phyloP scores from a whole-genome alignment of 768 basidiomycete genomes.

The Kondoa malvinella region DNA sequence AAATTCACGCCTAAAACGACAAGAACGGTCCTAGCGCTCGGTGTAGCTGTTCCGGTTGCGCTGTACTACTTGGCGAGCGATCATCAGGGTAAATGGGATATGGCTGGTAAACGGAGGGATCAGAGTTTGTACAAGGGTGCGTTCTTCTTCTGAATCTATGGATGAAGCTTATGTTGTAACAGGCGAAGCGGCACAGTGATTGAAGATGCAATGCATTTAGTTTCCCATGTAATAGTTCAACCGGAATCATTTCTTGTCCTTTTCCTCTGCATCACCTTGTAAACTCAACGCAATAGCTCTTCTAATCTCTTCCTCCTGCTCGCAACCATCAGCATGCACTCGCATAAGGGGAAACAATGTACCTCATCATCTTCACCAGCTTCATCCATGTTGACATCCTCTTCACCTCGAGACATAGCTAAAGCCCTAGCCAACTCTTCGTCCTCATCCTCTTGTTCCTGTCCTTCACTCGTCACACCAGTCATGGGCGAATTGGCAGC shows the following conservation, averaged over 20 bases:
- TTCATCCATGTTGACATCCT: constrained; percentile 40
- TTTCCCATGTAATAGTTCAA: no score
- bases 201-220: no score
- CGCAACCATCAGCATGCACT: constrained; percentile 44
- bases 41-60: not conserved
- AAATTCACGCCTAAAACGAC: constrained; percentile 15
- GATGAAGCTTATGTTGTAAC: no score
- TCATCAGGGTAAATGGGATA: constrained; percentile 5
- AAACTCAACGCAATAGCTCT: constrained; percentile 42
- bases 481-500: constrained; percentile 21
- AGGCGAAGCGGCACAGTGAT: no score
- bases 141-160: no score
- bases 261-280: constrained; percentile 45
- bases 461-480: constrained; percentile 13
- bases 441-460: constrained; percentile 52
- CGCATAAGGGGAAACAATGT: constrained; percentile 30
- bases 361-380: constrained; percentile 31
- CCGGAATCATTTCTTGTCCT: constrained; percentile 26
- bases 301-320: constrained; percentile 77
- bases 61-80: constrained; percentile 6
- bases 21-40: not conserved
- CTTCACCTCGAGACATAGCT: constrained; percentile 38
- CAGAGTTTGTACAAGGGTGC: not conserved
- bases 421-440: constrained; percentile 58
- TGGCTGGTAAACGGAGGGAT: not conserved